phyloP scores from a whole-genome alignment of 768 basidiomycete species.

The Boletus patriciae region DNA sequence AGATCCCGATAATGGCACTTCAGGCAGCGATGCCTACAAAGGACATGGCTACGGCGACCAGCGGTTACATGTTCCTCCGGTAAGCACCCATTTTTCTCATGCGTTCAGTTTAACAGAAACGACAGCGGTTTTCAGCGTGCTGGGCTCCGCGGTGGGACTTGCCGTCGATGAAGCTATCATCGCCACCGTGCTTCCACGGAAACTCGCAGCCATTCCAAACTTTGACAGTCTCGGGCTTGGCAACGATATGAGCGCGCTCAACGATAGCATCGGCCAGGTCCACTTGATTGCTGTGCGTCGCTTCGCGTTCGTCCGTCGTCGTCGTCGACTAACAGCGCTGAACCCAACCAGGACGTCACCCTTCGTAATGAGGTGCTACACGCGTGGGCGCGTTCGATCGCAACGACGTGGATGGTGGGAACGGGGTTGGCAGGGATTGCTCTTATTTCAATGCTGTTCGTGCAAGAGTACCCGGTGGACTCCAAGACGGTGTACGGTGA shows the following conservation, averaged over 20 bases:
- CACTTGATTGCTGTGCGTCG: constrained; percentile 24
- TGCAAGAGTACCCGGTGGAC: constrained; percentile 60
- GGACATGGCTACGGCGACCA: constrained; percentile 82
- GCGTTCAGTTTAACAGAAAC: too few relatives aligned
- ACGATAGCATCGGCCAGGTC: constrained; percentile 45
- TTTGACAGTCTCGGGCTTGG: constrained; percentile 25
- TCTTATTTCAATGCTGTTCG: constrained; percentile 51
- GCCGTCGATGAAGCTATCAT: constrained; percentile 71
- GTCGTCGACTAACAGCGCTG: neutral
- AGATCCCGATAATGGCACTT: constrained; percentile 67
- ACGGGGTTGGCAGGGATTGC: constrained; percentile 56
- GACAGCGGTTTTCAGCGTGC: constrained; percentile 39
- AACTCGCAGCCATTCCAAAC: constrained; percentile 31
- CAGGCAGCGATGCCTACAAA: constrained; percentile 85
- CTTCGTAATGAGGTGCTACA: constrained; percentile 52
- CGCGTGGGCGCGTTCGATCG: constrained; percentile 63
- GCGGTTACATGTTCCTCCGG: constrained; percentile 71
- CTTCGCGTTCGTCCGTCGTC: neutral
- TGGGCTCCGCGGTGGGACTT: constrained; percentile 74
- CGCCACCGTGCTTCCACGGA: constrained; percentile 47
- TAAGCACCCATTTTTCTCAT: constrained; percentile 15
- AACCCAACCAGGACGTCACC: constrained; percentile 43
- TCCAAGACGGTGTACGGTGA: constrained; percentile 46
- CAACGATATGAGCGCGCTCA: constrained; percentile 43
- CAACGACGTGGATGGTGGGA: constrained; percentile 62